These are phyloP conservation scores for Coccomyxa subellipsoidea DNA, from an alignment of 163 green algal genomes.

Conservation along the genomic window DNA sequence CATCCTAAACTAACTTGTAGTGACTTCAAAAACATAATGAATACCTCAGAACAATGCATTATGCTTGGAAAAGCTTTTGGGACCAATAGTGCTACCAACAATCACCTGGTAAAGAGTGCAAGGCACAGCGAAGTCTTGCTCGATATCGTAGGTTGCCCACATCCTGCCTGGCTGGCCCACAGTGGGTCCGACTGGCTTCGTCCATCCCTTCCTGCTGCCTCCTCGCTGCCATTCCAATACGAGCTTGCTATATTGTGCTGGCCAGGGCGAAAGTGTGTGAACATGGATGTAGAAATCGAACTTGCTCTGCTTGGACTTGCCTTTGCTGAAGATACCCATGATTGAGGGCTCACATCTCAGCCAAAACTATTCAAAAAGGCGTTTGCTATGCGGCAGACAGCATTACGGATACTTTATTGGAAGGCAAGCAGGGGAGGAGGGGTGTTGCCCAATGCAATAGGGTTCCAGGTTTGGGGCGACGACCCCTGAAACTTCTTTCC, in stretches of 20 bases:
- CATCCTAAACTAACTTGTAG: no score
- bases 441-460: neutral
- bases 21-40: no score
- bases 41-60: no score
- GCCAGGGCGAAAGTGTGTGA: conserved; percentile 19
- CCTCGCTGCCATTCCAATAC: conserved; percentile 27
- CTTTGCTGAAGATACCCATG: conserved; percentile 18
- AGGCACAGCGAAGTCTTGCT: conserved; percentile 25
- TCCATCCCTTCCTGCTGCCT: conserved; percentile 16
- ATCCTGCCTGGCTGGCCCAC: conserved; percentile 6
- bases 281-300: conserved; percentile 32
- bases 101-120: conserved; percentile 25
- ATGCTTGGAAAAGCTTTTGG: neutral
- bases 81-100: neutral
- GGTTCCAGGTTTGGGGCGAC: neutral
- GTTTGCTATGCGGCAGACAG: neutral
- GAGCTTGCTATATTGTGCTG: neutral
- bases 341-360: neutral
- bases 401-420: neutral
- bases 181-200: conserved; percentile 10
- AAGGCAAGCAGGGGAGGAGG: neutral
- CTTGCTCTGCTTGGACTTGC: conserved; percentile 21
- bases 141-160: conserved; percentile 22
- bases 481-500: no score
- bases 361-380: neutral